phyloP scores from a whole-genome alignment of 331 rosid genomes.

The Rosa hybrid region DNA sequence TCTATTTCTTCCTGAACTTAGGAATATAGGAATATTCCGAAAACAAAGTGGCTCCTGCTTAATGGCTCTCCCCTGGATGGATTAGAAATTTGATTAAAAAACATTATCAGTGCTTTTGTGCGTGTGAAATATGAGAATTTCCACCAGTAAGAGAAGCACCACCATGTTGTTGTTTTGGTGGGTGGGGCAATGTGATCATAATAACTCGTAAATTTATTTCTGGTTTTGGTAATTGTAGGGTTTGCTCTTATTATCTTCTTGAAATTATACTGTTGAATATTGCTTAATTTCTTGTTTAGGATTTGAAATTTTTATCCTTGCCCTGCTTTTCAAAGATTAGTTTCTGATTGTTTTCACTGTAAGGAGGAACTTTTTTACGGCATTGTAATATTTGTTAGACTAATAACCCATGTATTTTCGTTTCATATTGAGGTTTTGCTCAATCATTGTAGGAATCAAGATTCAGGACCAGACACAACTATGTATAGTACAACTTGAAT shows the following conservation, averaged over 20 bases:
- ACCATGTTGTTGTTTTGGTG: not conserved
- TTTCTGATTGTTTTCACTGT: not conserved
- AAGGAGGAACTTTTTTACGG: not conserved
- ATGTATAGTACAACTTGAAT: conserved; percentile 9
- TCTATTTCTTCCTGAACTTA: not conserved
- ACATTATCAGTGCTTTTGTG: no score
- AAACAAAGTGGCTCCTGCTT: not conserved
- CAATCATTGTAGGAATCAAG: conserved; percentile 25
- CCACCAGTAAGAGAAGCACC: not conserved
- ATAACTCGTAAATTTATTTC: not conserved
- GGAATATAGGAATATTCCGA: not conserved
- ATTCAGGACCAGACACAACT: conserved; percentile 16
- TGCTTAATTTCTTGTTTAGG: not conserved
- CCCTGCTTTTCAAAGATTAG: not conserved
- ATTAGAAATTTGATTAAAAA: no score
- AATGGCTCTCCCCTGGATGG: not conserved
- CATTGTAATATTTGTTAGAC: not conserved
- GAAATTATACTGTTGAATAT: not conserved
- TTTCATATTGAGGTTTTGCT: conserved; percentile 13
- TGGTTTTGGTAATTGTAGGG: not conserved
- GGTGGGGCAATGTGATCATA: not conserved
- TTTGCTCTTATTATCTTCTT: not conserved
- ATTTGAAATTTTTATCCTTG: not conserved
- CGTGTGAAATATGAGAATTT: not conserved
- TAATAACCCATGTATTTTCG: not conserved